A percentile compares a stretch with the other conserved stretches of the same genome.
These are phyloP conservation scores for Catenaria anguillulae DNA, from an alignment of 371 early-diverging fungal genomes.

Conservation along the genomic window DNA sequence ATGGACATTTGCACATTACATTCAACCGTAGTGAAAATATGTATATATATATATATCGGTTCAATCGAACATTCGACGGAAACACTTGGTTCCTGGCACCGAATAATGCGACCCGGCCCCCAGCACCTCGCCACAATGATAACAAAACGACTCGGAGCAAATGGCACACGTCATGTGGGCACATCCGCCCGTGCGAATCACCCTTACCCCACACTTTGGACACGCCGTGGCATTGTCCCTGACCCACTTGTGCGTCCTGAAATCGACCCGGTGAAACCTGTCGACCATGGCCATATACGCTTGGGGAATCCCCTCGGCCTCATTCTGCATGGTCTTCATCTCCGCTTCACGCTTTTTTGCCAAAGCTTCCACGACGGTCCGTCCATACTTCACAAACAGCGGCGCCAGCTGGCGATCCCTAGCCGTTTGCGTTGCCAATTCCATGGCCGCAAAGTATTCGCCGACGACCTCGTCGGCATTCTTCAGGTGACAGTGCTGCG, in stretches of 20 bases:
- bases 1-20: too few relatives aligned
- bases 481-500: conserved; percentile 17
- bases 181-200: conserved; percentile 19
- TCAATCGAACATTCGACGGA: too few relatives aligned
- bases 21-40: too few relatives aligned
- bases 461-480: conserved; percentile 10
- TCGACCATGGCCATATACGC: conserved; percentile 14
- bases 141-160: conserved; percentile 28
- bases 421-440: neutral
- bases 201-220: conserved; percentile 15
- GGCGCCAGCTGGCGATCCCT: neutral
- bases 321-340: too few relatives aligned
- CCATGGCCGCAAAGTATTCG: conserved; percentile 10
- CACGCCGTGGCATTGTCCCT: conserved; percentile 17
- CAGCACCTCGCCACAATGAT: conserved; percentile 26
- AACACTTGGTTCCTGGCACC: too few relatives aligned
- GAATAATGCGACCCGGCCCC: too few relatives aligned
- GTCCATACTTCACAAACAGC: conserved; percentile 23
- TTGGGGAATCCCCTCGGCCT: too few relatives aligned
- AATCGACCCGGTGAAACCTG: conserved; percentile 15
- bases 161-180: conserved; percentile 22
- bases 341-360: neutral
- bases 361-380: conserved; percentile 8
- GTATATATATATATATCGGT: too few relatives aligned
- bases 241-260: conserved; percentile 12